Evolutionary conservation across 805 yeast species (phyloP).

Genomic region (Ogataea paradorogensis): DNA sequence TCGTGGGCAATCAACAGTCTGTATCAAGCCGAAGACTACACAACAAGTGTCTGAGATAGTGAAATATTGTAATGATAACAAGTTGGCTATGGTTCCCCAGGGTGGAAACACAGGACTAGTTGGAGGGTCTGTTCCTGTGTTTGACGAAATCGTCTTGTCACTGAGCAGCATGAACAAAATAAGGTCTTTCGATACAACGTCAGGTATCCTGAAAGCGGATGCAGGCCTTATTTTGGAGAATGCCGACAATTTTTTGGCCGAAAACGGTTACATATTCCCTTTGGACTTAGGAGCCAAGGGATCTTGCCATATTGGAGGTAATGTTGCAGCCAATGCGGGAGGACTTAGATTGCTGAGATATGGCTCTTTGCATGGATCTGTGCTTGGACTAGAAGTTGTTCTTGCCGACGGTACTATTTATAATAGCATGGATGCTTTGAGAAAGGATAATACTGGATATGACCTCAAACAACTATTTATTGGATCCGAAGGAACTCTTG

Average conservation of each 20-base stretch:
- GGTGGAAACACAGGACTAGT: constrained; percentile 97
- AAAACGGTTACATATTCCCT: constrained; percentile 87
- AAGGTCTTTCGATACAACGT: constrained; percentile 74
- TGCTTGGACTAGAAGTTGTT: constrained; percentile 89
- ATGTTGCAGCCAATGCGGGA: constrained; percentile 94
- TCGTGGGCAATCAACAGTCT: constrained; percentile 78
- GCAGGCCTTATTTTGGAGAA: constrained; percentile 87
- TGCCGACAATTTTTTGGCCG: constrained; percentile 76
- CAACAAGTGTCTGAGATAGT: constrained; percentile 75
- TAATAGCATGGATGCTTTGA: constrained; percentile 75
- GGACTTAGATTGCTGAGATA: constrained; percentile 84
- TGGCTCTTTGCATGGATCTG: constrained; percentile 91
- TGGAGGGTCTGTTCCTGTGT: constrained; percentile 90
- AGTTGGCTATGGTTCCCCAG: constrained; percentile 88
- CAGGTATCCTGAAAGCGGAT: constrained; percentile 85
- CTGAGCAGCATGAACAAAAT: constrained; percentile 70
- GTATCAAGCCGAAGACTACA: constrained; percentile 77
- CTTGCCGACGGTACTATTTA: constrained; percentile 83
- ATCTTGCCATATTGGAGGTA: constrained; percentile 94
- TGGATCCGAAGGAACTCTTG: constrained; percentile 92
- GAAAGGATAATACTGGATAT: constrained; percentile 95
- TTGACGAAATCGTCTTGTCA: constrained; percentile 82
- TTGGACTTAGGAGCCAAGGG: constrained; percentile 96
- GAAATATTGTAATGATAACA: constrained; percentile 73
- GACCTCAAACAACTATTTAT: constrained; percentile 90